phyloP scores from a whole-genome alignment of 139 green algal genomes.

The Chlamydomonas sphaeroides region DNA sequence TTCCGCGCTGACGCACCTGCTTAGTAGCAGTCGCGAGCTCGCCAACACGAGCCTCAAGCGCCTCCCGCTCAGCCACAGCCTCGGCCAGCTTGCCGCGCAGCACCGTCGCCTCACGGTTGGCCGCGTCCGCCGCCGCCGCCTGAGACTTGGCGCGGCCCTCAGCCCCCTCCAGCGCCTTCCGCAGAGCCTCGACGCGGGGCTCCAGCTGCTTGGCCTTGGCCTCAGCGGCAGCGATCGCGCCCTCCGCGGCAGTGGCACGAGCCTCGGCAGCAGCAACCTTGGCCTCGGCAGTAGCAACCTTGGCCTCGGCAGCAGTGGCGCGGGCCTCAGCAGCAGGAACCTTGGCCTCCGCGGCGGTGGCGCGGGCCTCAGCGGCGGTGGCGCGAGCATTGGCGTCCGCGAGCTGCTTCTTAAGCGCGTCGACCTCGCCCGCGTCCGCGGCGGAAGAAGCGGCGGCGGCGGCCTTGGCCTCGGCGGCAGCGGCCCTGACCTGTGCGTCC shows the following conservation, averaged over 20 bases:
- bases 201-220: neutral
- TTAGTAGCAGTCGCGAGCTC: neutral
- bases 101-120: neutral
- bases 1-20: neutral
- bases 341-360: neutral
- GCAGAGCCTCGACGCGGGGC: too few relatives aligned
- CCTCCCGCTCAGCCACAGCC: neutral
- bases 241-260: neutral
- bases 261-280: neutral
- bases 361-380: neutral
- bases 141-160: too few relatives aligned
- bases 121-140: neutral
- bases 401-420: neutral
- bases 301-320: neutral
- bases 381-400: neutral
- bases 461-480: neutral
- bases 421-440: too few relatives aligned
- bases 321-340: neutral
- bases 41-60: neutral
- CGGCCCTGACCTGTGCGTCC: neutral
- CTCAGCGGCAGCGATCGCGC: neutral
- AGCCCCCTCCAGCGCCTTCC: too few relatives aligned
- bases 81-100: conserved; percentile 21
- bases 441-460: neutral
- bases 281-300: neutral